Base-by-base conservation (phyloP, 768 basidiomycete species). In the Rhodotorula paludigena region DNA sequence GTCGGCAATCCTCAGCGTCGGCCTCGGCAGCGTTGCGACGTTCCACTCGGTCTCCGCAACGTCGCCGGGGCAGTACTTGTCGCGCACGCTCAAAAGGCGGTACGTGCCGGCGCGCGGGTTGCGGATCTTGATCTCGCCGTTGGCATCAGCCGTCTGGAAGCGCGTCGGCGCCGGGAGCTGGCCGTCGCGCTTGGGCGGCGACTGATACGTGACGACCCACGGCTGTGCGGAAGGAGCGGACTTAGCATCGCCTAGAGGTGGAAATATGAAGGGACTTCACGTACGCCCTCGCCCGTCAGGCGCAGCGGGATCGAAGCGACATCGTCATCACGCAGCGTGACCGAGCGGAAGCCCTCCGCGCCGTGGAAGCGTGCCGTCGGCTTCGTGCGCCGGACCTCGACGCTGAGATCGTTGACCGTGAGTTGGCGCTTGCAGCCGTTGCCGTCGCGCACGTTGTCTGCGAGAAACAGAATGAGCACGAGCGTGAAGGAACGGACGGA, bases 211-310 rank as follows among this genome's bases (percentile, higher is more conserved):
- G 52, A 99, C 77, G 21, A 80, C 82, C 94, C 94, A 99, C 12
- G 94, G 92, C 92, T 97, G 73, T 57, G 60, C 69, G 25, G 28
- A 45, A 57, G 52, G 25, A 15, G 69, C 52, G 11, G n/a, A n/a
- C n/a, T n/a, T n/a, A n/a, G n/a, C n/a, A n/a, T n/a, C n/a, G n/a
- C n/a, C n/a, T n/a, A n/a, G 21, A n/a, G 2, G 42, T 44, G 12
- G 7, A 1, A 42, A 44, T 39, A 42, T 14, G 21, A n/a, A 53
- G 52, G 41, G 51, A 44, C 28, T n/a, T n/a, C n/a, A 80, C 86
- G 68, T 78, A 94, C 93, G 55, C 86, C 88, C 77, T 93, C 89
- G 10, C 96, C 96, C 28, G 92, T 93, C 58, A 99, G 80, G 35
- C 92, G 84, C 48, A 97, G 79, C 45, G 92, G 92, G 18, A 97